phyloP scores from a whole-genome alignment of 2,329 filamentous ascomycete genomes.

The Penicillium italicum region DNA sequence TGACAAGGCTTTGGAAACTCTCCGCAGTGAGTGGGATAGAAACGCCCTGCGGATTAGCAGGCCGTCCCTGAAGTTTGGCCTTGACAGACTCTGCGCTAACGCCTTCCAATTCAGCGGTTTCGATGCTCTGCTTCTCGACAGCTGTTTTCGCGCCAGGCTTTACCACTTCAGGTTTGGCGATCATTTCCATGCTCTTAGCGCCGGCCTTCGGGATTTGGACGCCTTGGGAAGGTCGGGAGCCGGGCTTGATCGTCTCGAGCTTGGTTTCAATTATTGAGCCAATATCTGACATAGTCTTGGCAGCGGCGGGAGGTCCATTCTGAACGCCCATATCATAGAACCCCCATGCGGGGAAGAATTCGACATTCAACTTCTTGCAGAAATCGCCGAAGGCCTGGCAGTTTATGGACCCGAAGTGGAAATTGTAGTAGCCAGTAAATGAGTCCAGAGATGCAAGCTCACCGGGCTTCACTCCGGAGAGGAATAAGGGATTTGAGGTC shows the following conservation, averaged over 20 bases:
- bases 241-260: constrained; percentile 74
- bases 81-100: constrained; percentile 43
- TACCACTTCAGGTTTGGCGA: constrained; percentile 38
- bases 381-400: constrained; percentile 79
- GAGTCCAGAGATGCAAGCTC: constrained; percentile 56
- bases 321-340: constrained; percentile 76
- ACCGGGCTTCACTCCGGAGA: constrained; percentile 49
- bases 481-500: constrained; percentile 69
- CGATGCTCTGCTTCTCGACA: constrained; percentile 34
- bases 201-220: constrained; percentile 69
- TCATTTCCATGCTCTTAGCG: constrained; percentile 50
- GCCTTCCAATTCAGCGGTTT: constrained; percentile 32
- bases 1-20: constrained; percentile 80
- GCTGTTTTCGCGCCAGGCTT: constrained; percentile 40
- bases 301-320: constrained; percentile 61
- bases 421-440: constrained; percentile 81
- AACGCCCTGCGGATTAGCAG: constrained; percentile 70
- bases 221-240: constrained; percentile 66
- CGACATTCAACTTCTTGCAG: constrained; percentile 65
- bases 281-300: constrained; percentile 63
- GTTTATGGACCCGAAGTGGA: constrained; percentile 81
- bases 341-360: constrained; percentile 70
- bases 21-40: constrained; percentile 76
- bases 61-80: constrained; percentile 51
- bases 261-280: constrained; percentile 70